Evolutionary conservation across 139 green algal species (phyloP), one percentile per base, ranked within the genome.

Genomic region (Pseudopediastrum boryanum): DNA sequence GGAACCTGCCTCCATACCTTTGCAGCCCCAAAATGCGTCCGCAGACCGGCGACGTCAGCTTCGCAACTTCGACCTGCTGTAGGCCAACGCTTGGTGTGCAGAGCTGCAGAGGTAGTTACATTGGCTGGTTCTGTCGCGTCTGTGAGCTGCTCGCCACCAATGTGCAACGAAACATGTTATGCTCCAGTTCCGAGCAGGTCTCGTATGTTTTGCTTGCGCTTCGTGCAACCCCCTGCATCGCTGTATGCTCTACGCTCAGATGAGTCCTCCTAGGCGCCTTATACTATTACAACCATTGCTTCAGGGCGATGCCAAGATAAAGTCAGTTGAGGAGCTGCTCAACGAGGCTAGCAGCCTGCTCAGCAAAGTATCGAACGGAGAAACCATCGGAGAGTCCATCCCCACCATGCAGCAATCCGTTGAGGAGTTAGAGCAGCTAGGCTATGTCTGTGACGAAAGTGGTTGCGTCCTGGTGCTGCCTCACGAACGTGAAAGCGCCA

Each of bases 381-480:
- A 31, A 16, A 16, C 59, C 27, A 39, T 10, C 27, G 44, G 41
- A 25, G 54, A 43, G 31, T 42, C 12, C 12, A n/a, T 38, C 8
- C 35, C 39, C 19, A 19, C 36, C 9, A 23, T 76, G 39, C 76
- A 76, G 29, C 51, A 38, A 23, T 70, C 46, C 62, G 76, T 82
- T 38, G 76, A 82, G 27, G 76, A 82, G 65, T 52, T 82, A 6
- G 31, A 43, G 13, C 33, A 50, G 29, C 48, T 82, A 33, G 76
- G 76, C 46, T 82, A 75, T 51, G 76, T 76, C 4, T 82, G 76
- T 31, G 76, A 82, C 42, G 76, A 82, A 42, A 71, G 51, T 35
- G 76, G 76, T 39, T 82, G 76, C 67, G 76, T 82, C 36, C 51
- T 82, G 39, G 76, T 82, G 36, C 27, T 76, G n/a, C 76, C 65